Evolutionary conservation across 768 basidiomycete genomes (phyloP).

Genomic region (Cystofilobasidium bisporidii): DNA sequence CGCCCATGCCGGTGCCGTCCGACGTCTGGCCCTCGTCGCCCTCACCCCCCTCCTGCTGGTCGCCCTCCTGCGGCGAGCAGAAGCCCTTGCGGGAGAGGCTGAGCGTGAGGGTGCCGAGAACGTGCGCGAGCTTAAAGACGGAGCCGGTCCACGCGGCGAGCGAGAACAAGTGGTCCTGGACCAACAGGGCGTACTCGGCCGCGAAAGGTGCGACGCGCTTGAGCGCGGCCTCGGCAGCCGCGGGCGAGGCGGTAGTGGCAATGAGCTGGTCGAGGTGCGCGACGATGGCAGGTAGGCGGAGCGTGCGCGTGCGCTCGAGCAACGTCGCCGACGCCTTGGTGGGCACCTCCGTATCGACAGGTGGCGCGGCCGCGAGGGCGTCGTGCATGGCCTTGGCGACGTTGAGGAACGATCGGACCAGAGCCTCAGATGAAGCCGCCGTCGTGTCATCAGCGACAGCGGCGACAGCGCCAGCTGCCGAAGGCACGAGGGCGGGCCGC

Average conservation of each 20-base stretch:
- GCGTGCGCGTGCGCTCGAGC: not conserved
- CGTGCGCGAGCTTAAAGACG: slow-evolving; percentile 71
- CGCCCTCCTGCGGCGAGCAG: slow-evolving; percentile 70
- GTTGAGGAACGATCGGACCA: slow-evolving; percentile 59
- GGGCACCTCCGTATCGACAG: slow-evolving; percentile 9
- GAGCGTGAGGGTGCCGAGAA: slow-evolving; percentile 62
- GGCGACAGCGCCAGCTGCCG: slow-evolving; percentile 10
- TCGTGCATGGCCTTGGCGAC: slow-evolving; percentile 51
- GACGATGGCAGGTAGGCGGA: slow-evolving; percentile 29
- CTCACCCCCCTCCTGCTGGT: slow-evolving; percentile 33
- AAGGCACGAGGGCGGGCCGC: not conserved
- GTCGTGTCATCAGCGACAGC: not conserved
- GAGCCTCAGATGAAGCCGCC: not conserved
- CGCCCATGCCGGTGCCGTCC: slow-evolving; percentile 78
- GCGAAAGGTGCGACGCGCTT: slow-evolving; percentile 62
- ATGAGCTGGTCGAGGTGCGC: slow-evolving; percentile 43
- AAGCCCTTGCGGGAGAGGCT: slow-evolving; percentile 78
- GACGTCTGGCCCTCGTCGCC: slow-evolving; percentile 44
- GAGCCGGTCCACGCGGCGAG: slow-evolving; percentile 61
- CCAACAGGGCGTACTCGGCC: slow-evolving; percentile 52
- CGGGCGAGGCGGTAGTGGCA: slow-evolving; percentile 35
- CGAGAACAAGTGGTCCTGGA: slow-evolving; percentile 50
- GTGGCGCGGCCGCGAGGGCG: slow-evolving; percentile 37
- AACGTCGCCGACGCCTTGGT: not conserved
- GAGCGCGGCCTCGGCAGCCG: slow-evolving; percentile 35